Conservation (phyloP, 192 early-diverging fungal species). For the Borealophlyctis nickersoniae region DNA sequence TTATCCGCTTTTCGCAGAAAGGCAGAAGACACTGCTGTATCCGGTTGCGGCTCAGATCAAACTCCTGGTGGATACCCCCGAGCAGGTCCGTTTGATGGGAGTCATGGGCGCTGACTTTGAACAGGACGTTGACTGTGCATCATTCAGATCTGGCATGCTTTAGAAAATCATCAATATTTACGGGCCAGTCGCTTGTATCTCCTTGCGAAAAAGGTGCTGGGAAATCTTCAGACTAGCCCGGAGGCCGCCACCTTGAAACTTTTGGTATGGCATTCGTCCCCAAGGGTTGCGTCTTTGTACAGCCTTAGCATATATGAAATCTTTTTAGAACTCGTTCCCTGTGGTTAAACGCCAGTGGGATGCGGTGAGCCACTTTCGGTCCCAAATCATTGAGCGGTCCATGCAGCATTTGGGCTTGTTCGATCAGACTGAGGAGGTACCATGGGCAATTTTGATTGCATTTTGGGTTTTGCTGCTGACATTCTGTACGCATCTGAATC, state of each 20-base stretch:
- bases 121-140: not conserved
- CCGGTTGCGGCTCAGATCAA: constrained; percentile 76
- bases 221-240: constrained; percentile 56
- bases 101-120: not conserved
- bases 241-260: constrained; percentile 31
- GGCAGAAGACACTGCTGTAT: constrained; percentile 57
- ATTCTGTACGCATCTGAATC: too few species aligned
- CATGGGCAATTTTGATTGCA: constrained; percentile 5
- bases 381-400: constrained; percentile 72
- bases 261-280: constrained; percentile 4
- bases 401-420: constrained; percentile 37
- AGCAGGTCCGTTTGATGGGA: constrained; percentile 58
- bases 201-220: constrained; percentile 66
- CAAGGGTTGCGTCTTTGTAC: not conserved
- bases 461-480: constrained; percentile 5
- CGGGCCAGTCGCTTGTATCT: constrained; percentile 67
- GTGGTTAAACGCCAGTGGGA: constrained; percentile 84
- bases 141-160: constrained; percentile 73
- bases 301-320: not conserved
- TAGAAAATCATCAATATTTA: constrained; percentile 69
- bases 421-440: constrained; percentile 47
- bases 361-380: constrained; percentile 68
- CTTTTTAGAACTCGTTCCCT: constrained; percentile 64
- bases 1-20: constrained; percentile 35
- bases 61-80: constrained; percentile 78